Base-by-base conservation (phyloP, 2,329 filamentous ascomycete species). In the Ophiocordyceps camponoti-saundersi region DNA sequence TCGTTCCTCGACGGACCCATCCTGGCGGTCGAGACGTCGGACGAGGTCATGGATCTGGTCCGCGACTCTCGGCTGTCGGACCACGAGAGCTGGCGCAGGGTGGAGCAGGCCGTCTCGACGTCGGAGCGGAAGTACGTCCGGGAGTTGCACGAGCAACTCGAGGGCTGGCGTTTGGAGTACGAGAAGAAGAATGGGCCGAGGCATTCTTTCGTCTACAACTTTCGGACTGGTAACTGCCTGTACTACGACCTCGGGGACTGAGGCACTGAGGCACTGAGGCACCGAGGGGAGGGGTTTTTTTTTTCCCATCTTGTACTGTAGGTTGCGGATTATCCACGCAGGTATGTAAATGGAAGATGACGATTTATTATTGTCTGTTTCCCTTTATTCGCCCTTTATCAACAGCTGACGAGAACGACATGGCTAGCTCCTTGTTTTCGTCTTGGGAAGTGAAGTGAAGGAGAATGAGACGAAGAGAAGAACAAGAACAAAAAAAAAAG, bases 141-240 rank as follows among this genome's bases (percentile, higher is more conserved):
- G 26, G 85, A 95, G 58, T 73, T 95, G 41, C 84, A 92, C 57
- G 82, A 87, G 50, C 69, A 90, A 61, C 69, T 95, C 46, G 67
- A 58, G 64, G 73, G 56, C 64, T 92, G 68, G 77, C 77, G 59
- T 63, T 69, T 53, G 65, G 73, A 60, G 69, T 80, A 69, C 65
- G 72, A 67, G 67, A 65, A 53, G 49, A 68, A 69, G 52, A 60
- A 70, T 4, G 74, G 71, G 10, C 72, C 74, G 22, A 73, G 76
- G 44, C 85, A 89, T 59, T 84, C 85, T 12, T 94, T 94, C 64
- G 75, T 95, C 46, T 95, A 94, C 65, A 95, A 95, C 57, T 95
- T 93, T 56, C 72, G 88, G 49, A 93, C 86, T 11, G 85, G 83
- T 0, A 81, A 75, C 49, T 89, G 85, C 60, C 73, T 95, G 45